phyloP scores from a whole-genome alignment of 257 asterid genomes.

The Solanum sejunctum region DNA sequence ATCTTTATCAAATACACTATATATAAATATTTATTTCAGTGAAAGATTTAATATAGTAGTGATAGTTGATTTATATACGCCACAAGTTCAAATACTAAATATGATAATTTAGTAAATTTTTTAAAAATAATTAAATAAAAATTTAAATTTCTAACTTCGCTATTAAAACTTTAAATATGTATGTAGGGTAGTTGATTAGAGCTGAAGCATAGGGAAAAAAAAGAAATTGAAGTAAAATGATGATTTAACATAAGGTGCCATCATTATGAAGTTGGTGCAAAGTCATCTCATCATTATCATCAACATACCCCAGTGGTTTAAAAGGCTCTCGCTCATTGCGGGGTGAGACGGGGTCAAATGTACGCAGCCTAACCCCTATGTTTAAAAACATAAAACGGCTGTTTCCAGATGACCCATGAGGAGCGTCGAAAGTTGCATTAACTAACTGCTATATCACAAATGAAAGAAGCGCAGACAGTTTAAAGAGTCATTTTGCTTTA shows the following conservation, averaged over 20 bases:
- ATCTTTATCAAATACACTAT: not conserved
- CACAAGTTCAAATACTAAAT: not conserved
- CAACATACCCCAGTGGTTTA: too few species aligned
- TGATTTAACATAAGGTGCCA: not conserved
- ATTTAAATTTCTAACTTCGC: not conserved
- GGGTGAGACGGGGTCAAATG: too few species aligned
- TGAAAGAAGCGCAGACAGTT: too few species aligned
- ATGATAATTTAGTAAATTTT: not conserved
- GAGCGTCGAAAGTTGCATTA: too few species aligned
- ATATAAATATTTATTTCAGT: not conserved
- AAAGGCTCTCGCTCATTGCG: too few species aligned
- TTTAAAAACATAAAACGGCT: too few species aligned
- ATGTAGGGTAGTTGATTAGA: not conserved
- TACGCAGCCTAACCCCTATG: too few species aligned
- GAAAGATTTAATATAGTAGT: not conserved
- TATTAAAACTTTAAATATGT: not conserved
- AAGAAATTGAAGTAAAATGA: not conserved
- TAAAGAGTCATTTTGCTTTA: too few species aligned
- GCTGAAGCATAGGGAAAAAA: not conserved
- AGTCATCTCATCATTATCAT: too few species aligned
- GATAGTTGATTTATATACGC: not conserved
- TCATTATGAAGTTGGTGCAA: constrained; percentile 1
- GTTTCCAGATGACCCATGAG: too few species aligned
- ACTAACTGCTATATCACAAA: too few species aligned
- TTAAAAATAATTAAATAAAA: not conserved